Evolutionary conservation across 768 basidiomycete species (phyloP).

Genomic region (Podaxis carcinomalis): DNA sequence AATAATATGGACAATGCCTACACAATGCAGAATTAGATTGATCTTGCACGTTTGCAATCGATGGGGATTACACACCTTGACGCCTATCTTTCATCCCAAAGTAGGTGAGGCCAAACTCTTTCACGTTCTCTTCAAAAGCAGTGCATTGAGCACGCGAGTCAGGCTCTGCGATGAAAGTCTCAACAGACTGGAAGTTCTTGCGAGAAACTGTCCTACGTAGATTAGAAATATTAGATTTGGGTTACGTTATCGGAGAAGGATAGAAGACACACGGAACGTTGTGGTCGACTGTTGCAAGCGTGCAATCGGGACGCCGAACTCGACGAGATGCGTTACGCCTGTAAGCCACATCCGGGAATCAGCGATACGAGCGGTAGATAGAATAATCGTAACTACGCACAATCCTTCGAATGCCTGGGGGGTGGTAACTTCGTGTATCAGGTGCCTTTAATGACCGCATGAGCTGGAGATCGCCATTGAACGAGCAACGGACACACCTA

Average conservation of each 20-base stretch:
- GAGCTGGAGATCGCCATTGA: conserved; percentile 7
- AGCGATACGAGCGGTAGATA: neutral
- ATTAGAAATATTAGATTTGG: neutral
- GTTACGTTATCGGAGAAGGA: neutral
- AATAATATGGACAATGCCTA: conserved; percentile 85
- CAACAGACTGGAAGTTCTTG: conserved; percentile 68
- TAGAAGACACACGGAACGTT: conserved; percentile 67
- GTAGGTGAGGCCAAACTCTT: conserved; percentile 88
- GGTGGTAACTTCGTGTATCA: conserved; percentile 90
- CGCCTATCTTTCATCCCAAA: conserved; percentile 88
- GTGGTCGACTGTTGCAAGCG: conserved; percentile 85
- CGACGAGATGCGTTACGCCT: conserved; percentile 71
- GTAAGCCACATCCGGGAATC: conserved; percentile 14
- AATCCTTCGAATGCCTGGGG: conserved; percentile 91
- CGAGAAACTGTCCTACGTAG: conserved; percentile 61
- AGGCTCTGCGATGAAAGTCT: conserved; percentile 75
- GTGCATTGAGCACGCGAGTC: conserved; percentile 82
- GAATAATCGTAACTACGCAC: conserved; percentile 32
- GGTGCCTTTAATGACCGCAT: conserved; percentile 33
- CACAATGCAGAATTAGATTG: conserved; percentile 15
- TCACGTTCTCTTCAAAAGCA: conserved; percentile 85
- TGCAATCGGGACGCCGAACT: conserved; percentile 85
- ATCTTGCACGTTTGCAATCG: neutral
- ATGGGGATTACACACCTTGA: conserved; percentile 49
- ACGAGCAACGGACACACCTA: conserved; percentile 39